Evolutionary conservation across 768 basidiomycete species (phyloP).

Genomic region (Termitomyces sp.): DNA sequence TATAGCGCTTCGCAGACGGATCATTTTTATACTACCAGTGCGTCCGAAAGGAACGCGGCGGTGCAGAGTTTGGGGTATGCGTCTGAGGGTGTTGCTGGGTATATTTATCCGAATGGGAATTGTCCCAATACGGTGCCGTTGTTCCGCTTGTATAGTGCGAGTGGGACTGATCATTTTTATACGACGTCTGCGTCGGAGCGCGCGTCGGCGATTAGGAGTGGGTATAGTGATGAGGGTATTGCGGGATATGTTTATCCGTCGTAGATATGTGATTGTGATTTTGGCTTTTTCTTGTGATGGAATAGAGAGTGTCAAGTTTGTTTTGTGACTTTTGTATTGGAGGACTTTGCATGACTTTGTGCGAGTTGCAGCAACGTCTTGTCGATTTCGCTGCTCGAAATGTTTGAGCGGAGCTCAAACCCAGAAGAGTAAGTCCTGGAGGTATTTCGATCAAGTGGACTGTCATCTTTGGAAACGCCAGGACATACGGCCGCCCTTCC

Average conservation of each 20-base stretch:
- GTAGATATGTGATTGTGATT: background rate
- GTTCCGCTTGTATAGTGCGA: constrained; percentile 15
- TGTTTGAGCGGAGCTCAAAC: no score
- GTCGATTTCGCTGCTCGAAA: no score
- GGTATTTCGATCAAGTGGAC: no score
- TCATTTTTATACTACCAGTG: constrained; percentile 18
- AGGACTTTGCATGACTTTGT: no score
- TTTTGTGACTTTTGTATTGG: no score
- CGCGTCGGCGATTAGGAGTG: background rate
- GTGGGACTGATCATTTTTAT: constrained; percentile 17
- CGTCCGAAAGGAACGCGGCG: constrained; percentile 10
- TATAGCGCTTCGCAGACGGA: constrained; percentile 9
- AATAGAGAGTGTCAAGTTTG: no score
- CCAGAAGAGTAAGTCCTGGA: no score
- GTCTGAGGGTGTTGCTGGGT: constrained; percentile 14
- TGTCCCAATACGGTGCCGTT: constrained; percentile 11
- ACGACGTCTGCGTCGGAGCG: constrained; percentile 13
- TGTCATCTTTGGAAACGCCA: no score
- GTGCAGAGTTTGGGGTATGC: constrained; percentile 8
- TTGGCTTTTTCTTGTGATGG: no score
- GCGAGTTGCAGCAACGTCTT: no score
- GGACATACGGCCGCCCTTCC: no score
- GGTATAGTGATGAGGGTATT: constrained; percentile 8
- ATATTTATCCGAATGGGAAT: constrained; percentile 9
- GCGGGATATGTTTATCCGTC: constrained; percentile 5